Percentiles rank a stretch among this genome's conserved stretches.
These are phyloP conservation scores for Ascochyta rabiei DNA, from an alignment of 2,329 filamentous ascomycete genomes.

Conservation along the genomic window DNA sequence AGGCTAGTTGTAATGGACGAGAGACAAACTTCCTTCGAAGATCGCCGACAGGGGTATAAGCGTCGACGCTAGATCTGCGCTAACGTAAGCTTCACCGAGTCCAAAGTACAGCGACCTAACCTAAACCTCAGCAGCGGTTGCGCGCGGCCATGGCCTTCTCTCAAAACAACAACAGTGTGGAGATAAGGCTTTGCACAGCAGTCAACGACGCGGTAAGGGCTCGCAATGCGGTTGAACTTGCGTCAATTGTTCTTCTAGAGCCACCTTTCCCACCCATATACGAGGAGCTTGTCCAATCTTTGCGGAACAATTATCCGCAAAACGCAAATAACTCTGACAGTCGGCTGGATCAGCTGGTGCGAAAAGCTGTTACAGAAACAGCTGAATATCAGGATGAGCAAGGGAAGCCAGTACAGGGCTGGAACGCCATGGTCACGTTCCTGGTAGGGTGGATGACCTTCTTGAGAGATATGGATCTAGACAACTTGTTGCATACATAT, in stretches of 20 bases:
- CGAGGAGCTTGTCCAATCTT: constrained; percentile 34
- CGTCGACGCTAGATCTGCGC: constrained; percentile 10
- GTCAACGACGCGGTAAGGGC: constrained; percentile 36
- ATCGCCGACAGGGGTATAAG: constrained; percentile 14
- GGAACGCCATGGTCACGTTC: constrained; percentile 79
- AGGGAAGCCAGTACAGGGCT: constrained; percentile 62
- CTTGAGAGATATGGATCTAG: constrained; percentile 78
- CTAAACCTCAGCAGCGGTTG: constrained; percentile 13
- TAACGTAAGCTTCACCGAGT: neutral
- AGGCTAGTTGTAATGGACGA: no score
- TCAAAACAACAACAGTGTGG: constrained; percentile 30
- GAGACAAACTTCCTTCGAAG: neutral
- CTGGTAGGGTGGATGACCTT: constrained; percentile 82
- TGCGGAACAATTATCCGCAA: constrained; percentile 33
- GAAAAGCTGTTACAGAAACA: constrained; percentile 49
- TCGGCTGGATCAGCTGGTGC: constrained; percentile 33
- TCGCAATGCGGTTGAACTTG: constrained; percentile 30
- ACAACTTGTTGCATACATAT: constrained; percentile 77
- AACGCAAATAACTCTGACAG: constrained; percentile 25
- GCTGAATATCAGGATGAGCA: constrained; percentile 63
- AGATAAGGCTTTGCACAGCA: constrained; percentile 34
- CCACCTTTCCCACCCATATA: constrained; percentile 37
- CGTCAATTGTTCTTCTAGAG: constrained; percentile 39
- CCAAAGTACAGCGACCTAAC: constrained; percentile 9
- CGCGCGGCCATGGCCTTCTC: constrained; percentile 29